These are phyloP conservation scores for Malania oleifera DNA, from an alignment of 164 flowering plant genomes.

Conservation along the genomic window DNA sequence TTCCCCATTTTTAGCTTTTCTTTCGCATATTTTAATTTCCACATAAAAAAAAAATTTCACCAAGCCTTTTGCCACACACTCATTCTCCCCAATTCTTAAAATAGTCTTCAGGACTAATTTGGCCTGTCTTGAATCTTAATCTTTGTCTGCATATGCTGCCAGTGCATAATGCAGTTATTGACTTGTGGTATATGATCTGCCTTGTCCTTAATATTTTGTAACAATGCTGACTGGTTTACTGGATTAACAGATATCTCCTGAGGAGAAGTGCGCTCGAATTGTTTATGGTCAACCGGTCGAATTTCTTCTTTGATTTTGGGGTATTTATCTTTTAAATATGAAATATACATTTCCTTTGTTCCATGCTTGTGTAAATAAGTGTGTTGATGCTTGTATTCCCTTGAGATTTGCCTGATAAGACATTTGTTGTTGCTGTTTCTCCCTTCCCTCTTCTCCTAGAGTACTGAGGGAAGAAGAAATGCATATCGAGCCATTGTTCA, in stretches of 20 bases:
- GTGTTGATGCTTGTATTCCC: neutral
- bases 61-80: too few relatives aligned
- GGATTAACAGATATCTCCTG: conserved; percentile 66
- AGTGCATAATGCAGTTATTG: too few relatives aligned
- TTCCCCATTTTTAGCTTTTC: too few relatives aligned
- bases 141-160: too few relatives aligned
- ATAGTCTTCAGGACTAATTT: neutral
- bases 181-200: neutral
- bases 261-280: conserved; percentile 96
- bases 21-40: too few relatives aligned
- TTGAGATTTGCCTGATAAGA: neutral
- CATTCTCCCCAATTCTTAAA: too few relatives aligned
- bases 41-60: too few relatives aligned
- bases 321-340: conserved; percentile 29
- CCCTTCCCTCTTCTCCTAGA: conserved; percentile 32
- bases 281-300: conserved; percentile 95
- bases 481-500: conserved; percentile 94
- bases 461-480: conserved; percentile 75
- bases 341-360: neutral
- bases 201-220: neutral
- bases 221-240: neutral
- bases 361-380: conserved; percentile 3
- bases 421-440: conserved; percentile 1
- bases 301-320: conserved; percentile 98
- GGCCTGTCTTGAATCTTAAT: neutral